Base-by-base conservation (phyloP, 2,329 filamentous ascomycete species). In the Daldinia sp. region DNA sequence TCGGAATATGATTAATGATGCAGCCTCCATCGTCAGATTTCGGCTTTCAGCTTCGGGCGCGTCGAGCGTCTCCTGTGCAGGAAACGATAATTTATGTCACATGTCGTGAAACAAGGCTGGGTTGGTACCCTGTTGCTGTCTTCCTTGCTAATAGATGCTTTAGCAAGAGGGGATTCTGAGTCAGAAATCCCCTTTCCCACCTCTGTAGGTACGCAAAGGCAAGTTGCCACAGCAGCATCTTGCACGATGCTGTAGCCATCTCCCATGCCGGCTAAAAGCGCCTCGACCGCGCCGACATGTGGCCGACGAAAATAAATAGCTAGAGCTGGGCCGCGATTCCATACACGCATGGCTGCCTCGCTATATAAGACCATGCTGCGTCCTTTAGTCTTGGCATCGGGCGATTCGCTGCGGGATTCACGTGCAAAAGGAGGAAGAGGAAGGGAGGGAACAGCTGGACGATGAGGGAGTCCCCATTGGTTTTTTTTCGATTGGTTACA, bases 241-340 rank as follows among this genome's bases (percentile, higher is more conserved):
- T 45, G 21, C 21, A 13, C 25, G 25, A 19, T 48, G 43, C 25
- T 19, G n/a, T 48, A 30, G 43, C 43, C 7, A 48, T 30, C 45
- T 48, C 25, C 27, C 30, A 32, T 70, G 61, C 64, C 70, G 70
- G 70, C 68, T 72, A 71, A 72, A 72, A 57, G 50, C 37, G 29
- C 55, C 58, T 49, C 56, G 59, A 61, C 43, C 55, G 25, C 58
- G 55, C 61, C 64, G 62, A 64, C 59, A 60, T 67, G 58, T 64
- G 64, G 54, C 61, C 68, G 64, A 66, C 27, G 52, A 57, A 48
- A 37, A 54, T 32, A 54, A 52, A 27, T 39, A 49, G 29, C 53
- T 55, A 35, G 51, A 48, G 47, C 45, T 63, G 58, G 62, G 54
- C 58, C 55, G 55, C 37, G 59, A 63, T 67, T 67, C 57, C 61